Conservation (phyloP, 2,329 filamentous ascomycete species). For the Neopestalotiopsis rosae region DNA sequence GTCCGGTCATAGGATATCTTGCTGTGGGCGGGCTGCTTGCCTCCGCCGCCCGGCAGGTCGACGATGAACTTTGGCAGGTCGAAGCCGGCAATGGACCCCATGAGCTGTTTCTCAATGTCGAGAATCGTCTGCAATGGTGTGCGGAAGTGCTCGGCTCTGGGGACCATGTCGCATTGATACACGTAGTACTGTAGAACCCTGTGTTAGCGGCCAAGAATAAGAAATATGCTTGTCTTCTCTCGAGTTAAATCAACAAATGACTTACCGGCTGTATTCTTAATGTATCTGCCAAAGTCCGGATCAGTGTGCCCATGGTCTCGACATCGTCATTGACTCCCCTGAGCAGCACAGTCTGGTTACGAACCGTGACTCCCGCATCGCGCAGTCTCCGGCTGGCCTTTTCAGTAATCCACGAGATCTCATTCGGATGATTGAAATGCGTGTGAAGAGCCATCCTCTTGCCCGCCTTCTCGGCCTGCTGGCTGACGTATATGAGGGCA, state of each 20-base stretch:
- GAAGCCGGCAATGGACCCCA: constrained; percentile 67
- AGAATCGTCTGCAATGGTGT: constrained; percentile 65
- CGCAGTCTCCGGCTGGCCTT: constrained; percentile 56
- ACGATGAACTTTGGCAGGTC: constrained; percentile 67
- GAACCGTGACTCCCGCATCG: constrained; percentile 56
- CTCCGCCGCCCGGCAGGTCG: constrained; percentile 67
- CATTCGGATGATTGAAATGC: constrained; percentile 68
- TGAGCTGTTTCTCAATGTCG: constrained; percentile 60
- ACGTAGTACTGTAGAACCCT: constrained; percentile 71
- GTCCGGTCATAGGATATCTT: constrained; percentile 57
- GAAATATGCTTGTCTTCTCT: background rate
- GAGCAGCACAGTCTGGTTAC: constrained; percentile 66
- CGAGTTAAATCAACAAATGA: background rate
- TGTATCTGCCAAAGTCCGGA: constrained; percentile 57
- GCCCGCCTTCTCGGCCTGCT: constrained; percentile 54
- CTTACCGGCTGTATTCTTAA: constrained; percentile 61
- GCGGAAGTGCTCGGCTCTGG: constrained; percentile 64
- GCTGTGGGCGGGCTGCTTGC: constrained; percentile 63
- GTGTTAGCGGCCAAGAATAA: constrained; percentile 8
- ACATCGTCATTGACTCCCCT: constrained; percentile 63
- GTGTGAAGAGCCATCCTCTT: constrained; percentile 69
- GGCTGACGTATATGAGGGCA: constrained; percentile 55
- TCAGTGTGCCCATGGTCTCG: constrained; percentile 57
- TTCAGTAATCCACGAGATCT: constrained; percentile 65
- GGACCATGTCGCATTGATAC: constrained; percentile 69